Conservation (phyloP, 495 filamentous ascomycete species). For the Hypoxylon fragiforme region DNA sequence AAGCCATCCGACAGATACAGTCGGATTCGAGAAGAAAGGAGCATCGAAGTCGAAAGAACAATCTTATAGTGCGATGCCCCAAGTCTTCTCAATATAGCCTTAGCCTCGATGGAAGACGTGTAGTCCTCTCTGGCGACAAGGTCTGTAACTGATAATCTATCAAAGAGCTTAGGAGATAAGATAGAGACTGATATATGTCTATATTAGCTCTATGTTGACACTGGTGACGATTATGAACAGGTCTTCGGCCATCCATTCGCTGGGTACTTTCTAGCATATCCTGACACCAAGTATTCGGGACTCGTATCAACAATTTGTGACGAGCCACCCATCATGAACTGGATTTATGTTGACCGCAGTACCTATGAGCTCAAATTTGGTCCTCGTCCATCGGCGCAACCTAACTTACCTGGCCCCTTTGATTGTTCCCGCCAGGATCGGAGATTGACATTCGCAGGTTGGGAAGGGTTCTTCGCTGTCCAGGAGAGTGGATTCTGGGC, state of each 20-base stretch:
- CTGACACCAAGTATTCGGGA: slow-evolving; percentile 47
- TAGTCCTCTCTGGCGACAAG: slow-evolving; percentile 50
- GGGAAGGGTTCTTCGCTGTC: slow-evolving; percentile 56
- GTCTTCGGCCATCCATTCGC: slow-evolving; percentile 52
- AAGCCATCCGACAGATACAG: slow-evolving; percentile 55
- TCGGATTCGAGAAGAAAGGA: slow-evolving; percentile 48
- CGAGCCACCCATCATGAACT: slow-evolving; percentile 56
- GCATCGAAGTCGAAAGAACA: slow-evolving; percentile 53
- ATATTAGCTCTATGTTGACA: slow-evolving; percentile 43
- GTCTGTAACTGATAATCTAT: slow-evolving; percentile 33
- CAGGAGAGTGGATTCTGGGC: slow-evolving; percentile 49
- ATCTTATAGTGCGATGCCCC: slow-evolving; percentile 50
- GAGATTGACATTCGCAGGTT: slow-evolving; percentile 51
- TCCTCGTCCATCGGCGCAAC: slow-evolving; percentile 41
- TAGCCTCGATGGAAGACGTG: slow-evolving; percentile 47
- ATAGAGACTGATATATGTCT: slow-evolving; percentile 25
- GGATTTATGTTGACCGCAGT: slow-evolving; percentile 56
- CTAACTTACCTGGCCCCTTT: slow-evolving; percentile 49
- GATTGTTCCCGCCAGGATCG: slow-evolving; percentile 51
- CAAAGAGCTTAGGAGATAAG: neutral
- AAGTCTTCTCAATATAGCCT: slow-evolving; percentile 45
- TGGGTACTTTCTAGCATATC: slow-evolving; percentile 56
- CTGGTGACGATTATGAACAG: slow-evolving; percentile 38
- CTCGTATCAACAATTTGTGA: slow-evolving; percentile 54
- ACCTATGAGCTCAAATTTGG: slow-evolving; percentile 57